Evolutionary conservation across 164 flowering plant genomes (phyloP), one percentile per base, ranked within the genome.

Genomic region (Chloranthus sessilifolius): DNA sequence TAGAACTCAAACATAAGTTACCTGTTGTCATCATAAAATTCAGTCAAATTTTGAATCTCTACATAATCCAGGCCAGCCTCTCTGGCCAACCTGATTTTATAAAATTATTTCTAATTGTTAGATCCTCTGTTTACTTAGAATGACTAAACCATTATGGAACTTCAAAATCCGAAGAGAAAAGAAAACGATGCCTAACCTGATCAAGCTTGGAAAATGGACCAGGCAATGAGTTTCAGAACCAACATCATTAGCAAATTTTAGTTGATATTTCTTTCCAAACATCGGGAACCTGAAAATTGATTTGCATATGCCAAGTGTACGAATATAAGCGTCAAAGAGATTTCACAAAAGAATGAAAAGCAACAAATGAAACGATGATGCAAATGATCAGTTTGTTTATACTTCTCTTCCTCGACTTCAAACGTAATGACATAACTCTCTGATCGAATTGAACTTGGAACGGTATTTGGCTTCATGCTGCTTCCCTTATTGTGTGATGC

Each of bases 351-450:
- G 47, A 38, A 24, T 17, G 20, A 52, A 30, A 52, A n/a, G 27
- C 26, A 34, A 34, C 22, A 20, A 46, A 38, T 28, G 3, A 0
- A 55, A 37, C 15, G 5, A 5, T 23, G 36, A 12, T 1, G 22
- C n/a, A 28, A 43, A 7, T 11, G 20, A 25, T 3, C 25, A 34
- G 24, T 4, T 35, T 3, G 22, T 38, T 49, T 44, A 46, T 82
- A 92, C 99, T 88, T 92, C 68, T 92, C 99, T 71, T 92, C 99
- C 69, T 88, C 97, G 42, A 84, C 84, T 77, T 88, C 95, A 64
- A 92, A 92, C 48, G 95, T 84, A 66, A 92, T 92, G 76, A 86
- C 67, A 66, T 89, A 92, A 70, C 66, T 84, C 68, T 89, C 99
- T 26, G 99, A 80, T 31, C 96, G 67, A 62, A 92, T 80, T 74